Evolutionary conservation across 441 rosid species (phyloP), one percentile per base, ranked within the genome.

Genomic region (Flueggea neowawraea): DNA sequence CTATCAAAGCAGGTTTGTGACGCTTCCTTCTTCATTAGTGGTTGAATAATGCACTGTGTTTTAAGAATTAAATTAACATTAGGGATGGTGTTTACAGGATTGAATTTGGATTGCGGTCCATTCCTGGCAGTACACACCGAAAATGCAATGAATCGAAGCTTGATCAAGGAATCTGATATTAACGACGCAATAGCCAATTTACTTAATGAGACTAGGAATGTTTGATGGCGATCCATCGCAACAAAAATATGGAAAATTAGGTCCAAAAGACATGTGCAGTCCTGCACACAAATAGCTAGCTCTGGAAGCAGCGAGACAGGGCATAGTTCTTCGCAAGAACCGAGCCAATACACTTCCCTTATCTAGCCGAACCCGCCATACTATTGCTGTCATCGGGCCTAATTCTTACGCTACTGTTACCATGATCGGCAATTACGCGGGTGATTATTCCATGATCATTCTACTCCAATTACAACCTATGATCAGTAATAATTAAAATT

Each of bases 381-480:
- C 81, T 0, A 12, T 94, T 2, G 95, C 99, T 0, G 82, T 94
- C 10, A 74, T 91, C 15, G 97, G 99, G 16, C 97, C 97, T 0
- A 89, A 94, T 31, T 71, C 95, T 3, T 75, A 94, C 41, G 97
- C 67, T 39, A 86, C 91, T 0, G 69, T 65, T 28, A 84, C 95
- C 14, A 87, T 91, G 97, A 80, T 94, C 12, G 96, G 99, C 43
- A 89, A 91, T 32, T 94, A 94, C 33, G 99, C 99, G 6, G 98
- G 97, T 67, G 69, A 17, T 33, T n/a, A n/a, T n/a, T n/a, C n/a
- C n/a, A 39, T 13, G 2, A 16, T 11, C 7, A 31, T 65, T n/a
- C n/a, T n/a, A n/a, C n/a, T n/a, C n/a, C n/a, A n/a, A 11, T 16
- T 4, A 52, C 14, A 51, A 47, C 57, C 31, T 10, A n/a, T 17